Conservation (phyloP, 192 early-diverging fungal genomes). For the Allomyces javanicus region DNA sequence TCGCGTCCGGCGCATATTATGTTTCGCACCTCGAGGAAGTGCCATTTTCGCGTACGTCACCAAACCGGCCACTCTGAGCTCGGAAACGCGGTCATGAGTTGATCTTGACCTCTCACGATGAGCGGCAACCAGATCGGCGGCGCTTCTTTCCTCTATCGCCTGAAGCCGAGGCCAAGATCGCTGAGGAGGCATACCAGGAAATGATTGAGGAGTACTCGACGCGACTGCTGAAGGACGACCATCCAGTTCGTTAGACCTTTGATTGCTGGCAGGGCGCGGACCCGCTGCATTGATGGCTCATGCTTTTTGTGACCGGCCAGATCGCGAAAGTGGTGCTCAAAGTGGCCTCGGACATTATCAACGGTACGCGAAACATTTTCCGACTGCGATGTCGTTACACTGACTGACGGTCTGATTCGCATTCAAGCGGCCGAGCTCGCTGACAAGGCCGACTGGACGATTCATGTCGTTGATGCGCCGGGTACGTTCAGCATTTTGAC, state of each 20-base stretch:
- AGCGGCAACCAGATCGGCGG: slow-evolving; percentile 26
- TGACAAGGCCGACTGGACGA: slow-evolving; percentile 60
- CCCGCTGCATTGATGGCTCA: slow-evolving; percentile 6
- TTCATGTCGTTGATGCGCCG: slow-evolving; percentile 62
- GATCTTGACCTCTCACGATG: slow-evolving; percentile 24
- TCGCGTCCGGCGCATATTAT: too few species aligned
- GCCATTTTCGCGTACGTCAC: too few species aligned
- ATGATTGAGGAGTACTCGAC: slow-evolving; percentile 40
- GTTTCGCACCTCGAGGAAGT: too few species aligned
- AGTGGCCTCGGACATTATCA: slow-evolving; percentile 13
- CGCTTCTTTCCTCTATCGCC: slow-evolving; percentile 46
- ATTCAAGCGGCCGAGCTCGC: slow-evolving; percentile 52
- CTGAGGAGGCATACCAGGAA: slow-evolving; percentile 46
- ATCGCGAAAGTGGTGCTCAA: slow-evolving; percentile 18
- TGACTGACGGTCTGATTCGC: slow-evolving; percentile 42
- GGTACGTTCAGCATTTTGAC: too few species aligned
- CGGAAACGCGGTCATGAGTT: too few species aligned
- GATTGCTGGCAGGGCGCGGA: slow-evolving; percentile 14
- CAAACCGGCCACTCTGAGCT: too few species aligned
- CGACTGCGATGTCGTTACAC: slow-evolving; percentile 4
- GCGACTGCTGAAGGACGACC: slow-evolving; percentile 40
- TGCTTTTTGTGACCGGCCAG: background rate
- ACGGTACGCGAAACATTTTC: slow-evolving; percentile 24
- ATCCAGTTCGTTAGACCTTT: slow-evolving; percentile 27
- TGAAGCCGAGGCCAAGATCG: slow-evolving; percentile 37